These are phyloP conservation scores for Microbotryum saponariae DNA, from an alignment of 1,284 basidiomycete genomes.

Conservation along the genomic window DNA sequence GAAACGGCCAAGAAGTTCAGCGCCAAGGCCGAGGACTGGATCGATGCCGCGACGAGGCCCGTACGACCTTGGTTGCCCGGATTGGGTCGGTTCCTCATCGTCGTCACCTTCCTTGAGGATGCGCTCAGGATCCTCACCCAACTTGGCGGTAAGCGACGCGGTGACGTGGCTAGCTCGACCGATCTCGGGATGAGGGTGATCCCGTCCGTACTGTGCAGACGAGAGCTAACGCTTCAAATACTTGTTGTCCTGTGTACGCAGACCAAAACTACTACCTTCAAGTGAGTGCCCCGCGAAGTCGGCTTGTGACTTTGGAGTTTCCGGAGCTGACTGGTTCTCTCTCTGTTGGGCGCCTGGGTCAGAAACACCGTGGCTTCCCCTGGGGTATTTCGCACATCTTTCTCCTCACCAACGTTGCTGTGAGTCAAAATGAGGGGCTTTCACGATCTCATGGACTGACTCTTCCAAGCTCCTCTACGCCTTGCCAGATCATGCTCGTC, in stretches of 20 bases:
- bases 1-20: constrained; percentile 72
- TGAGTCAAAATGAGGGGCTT: constrained; percentile 47
- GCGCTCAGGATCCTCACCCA: constrained; percentile 55
- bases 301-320: background rate
- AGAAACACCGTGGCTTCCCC: constrained; percentile 76
- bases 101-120: constrained; percentile 97
- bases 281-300: constrained; percentile 17
- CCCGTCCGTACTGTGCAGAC: no score
- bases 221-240: no score
- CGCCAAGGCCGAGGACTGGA: constrained; percentile 72
- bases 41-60: constrained; percentile 89
- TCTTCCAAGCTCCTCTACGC: background rate
- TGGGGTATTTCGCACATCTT: constrained; percentile 92
- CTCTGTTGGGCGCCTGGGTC: constrained; percentile 44
- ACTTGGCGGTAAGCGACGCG: constrained; percentile 16
- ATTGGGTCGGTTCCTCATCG: constrained; percentile 92
- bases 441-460: constrained; percentile 1
- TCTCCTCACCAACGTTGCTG: constrained; percentile 82
- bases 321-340: constrained; percentile 7
- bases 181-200: no score
- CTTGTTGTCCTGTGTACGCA: constrained; percentile 50
- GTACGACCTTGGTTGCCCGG: constrained; percentile 90
- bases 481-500: constrained; percentile 71
- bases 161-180: no score
- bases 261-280: constrained; percentile 97